Conservation (phyloP, 2,329 filamentous ascomycete genomes). For the Cryphonectria naterciae region DNA sequence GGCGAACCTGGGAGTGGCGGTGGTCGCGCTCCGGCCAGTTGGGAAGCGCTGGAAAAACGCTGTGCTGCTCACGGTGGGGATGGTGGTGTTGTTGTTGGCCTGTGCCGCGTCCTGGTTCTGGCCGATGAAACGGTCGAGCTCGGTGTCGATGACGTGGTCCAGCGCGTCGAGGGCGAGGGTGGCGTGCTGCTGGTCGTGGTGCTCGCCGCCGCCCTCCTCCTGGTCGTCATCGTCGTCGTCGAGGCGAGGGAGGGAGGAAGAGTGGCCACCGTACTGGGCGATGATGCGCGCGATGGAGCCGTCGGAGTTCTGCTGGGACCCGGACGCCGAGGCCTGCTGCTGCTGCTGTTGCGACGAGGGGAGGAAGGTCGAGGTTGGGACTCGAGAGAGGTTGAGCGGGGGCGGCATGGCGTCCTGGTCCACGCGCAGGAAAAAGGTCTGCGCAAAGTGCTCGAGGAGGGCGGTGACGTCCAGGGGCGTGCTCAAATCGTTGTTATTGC, state of each 20-base stretch:
- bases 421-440: not conserved
- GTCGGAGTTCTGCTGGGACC: slow-evolving; percentile 33
- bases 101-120: not conserved
- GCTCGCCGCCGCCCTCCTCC: too few relatives aligned
- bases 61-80: not conserved
- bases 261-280: slow-evolving; percentile 35
- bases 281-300: slow-evolving; percentile 41
- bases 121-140: not conserved
- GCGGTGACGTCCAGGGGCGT: not conserved
- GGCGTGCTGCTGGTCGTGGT: too few relatives aligned
- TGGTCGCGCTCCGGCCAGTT: not conserved
- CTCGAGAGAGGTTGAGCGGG: not conserved
- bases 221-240: not conserved
- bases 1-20: not conserved
- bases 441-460: not conserved
- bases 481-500: not conserved
- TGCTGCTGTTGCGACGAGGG: slow-evolving; percentile 1
- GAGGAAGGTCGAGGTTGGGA: not conserved
- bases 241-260: not conserved
- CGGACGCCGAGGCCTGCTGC: not conserved
- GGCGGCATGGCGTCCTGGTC: not conserved
- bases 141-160: not conserved
- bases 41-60: not conserved
- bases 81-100: too few relatives aligned
- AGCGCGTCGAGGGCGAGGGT: slow-evolving; percentile 14